Evolutionary conservation across 768 basidiomycete species (phyloP).

Genomic region (Phylloporus sp.): DNA sequence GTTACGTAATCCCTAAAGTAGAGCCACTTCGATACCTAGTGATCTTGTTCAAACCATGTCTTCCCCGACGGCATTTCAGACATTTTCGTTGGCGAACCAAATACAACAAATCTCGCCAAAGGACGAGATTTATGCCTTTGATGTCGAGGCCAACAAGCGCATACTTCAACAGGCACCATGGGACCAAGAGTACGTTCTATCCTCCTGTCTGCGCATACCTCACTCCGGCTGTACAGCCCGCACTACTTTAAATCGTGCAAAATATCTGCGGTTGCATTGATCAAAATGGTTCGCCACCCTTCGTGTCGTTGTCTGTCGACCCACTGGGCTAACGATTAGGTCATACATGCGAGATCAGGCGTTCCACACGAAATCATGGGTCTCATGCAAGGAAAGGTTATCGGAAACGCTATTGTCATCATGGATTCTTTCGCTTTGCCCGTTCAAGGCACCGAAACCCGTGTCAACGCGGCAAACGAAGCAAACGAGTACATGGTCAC

Average conservation of each 20-base stretch:
- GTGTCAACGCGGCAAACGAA: constrained; percentile 93
- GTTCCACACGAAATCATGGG: constrained; percentile 99
- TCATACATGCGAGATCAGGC: constrained; percentile 96
- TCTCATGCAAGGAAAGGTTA: constrained; percentile 95
- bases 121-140: constrained; percentile 77
- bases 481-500: constrained; percentile 99
- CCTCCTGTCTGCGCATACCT: constrained; percentile 5
- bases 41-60: constrained; percentile 21
- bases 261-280: constrained; percentile 91
- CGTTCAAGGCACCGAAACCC: constrained; percentile 96
- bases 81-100: constrained; percentile 70
- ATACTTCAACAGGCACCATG: constrained; percentile 74
- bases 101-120: constrained; percentile 65
- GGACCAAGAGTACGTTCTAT: constrained; percentile 69
- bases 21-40: background rate
- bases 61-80: constrained; percentile 60
- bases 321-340: constrained; percentile 41
- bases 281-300: constrained; percentile 77
- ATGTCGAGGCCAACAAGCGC: constrained; percentile 59
- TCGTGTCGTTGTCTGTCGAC: background rate
- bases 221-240: constrained; percentile 40
- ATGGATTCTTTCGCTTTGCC: constrained; percentile 97
- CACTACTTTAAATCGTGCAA: constrained; percentile 86
- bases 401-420: constrained; percentile 72
- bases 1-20: background rate